Percentiles rank a stretch among this genome's conserved stretches.
These are phyloP conservation scores for Eimeria necatrix DNA, from an alignment of 169 alveolate species.

Conservation along the genomic window DNA sequence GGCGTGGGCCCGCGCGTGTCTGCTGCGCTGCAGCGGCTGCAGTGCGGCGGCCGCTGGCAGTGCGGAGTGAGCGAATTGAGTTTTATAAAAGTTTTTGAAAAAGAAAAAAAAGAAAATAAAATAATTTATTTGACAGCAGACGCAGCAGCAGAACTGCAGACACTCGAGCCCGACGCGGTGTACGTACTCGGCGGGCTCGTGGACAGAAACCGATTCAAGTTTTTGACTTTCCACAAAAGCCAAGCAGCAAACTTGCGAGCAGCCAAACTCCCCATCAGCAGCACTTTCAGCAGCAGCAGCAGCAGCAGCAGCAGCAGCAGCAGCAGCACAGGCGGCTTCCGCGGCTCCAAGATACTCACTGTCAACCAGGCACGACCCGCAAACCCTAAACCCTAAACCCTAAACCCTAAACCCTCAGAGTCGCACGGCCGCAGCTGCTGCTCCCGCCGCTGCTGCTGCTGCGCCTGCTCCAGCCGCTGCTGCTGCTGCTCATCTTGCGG, in stretches of 20 bases:
- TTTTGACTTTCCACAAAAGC: slow-evolving; percentile 81
- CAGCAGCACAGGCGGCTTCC: slow-evolving; percentile 2
- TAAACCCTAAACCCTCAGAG: not conserved
- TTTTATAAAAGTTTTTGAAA: not conserved
- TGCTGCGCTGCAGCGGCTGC: not conserved
- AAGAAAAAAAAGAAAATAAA: not conserved
- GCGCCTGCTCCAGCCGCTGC: too few species aligned
- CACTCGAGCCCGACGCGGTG: slow-evolving; percentile 27
- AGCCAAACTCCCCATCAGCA: slow-evolving; percentile 84
- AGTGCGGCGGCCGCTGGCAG: slow-evolving; percentile 9
- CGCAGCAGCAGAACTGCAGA: slow-evolving; percentile 37
- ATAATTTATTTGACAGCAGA: slow-evolving; percentile 72
- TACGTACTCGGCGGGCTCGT: slow-evolving; percentile 89
- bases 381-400: too few species aligned
- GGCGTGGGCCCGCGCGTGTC: not conserved
- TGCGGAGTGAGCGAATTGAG: not conserved
- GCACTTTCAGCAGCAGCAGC: not conserved
- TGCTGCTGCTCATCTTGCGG: too few species aligned
- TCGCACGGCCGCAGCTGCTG: not conserved
- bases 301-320: too few species aligned
- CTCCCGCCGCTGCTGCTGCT: too few species aligned
- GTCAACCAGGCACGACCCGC: slow-evolving; percentile 68
- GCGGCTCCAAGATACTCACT: slow-evolving; percentile 84
- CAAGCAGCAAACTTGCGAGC: slow-evolving; percentile 77
- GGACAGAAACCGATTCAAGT: slow-evolving; percentile 86